Percentiles rank a stretch among this genome's conserved stretches.
Evolutionary conservation across 805 yeast species (phyloP).

Genomic region (Ogataea trehalophila): DNA sequence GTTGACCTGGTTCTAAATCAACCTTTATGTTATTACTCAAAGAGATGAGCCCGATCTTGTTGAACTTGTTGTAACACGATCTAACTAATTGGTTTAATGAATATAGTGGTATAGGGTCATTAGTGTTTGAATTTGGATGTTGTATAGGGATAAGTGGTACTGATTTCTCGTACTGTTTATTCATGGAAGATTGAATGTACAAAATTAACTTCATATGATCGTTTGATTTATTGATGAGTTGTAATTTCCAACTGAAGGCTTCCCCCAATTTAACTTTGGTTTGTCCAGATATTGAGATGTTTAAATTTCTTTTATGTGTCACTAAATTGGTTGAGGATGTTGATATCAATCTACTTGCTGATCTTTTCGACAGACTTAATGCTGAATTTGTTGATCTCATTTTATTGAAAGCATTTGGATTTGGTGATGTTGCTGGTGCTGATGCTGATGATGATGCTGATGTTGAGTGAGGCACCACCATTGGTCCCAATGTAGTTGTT

Average conservation of each 20-base stretch:
- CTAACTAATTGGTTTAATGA: constrained; percentile 24
- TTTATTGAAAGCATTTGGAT: constrained; percentile 11
- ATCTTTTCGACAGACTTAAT: constrained; percentile 16
- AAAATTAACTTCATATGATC: constrained; percentile 48
- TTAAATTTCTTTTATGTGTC: constrained; percentile 29
- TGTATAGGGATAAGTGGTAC: constrained; percentile 33
- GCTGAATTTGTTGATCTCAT: constrained; percentile 14
- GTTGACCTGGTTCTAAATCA: constrained; percentile 53
- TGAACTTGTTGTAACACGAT: constrained; percentile 33
- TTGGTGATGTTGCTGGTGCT: constrained; percentile 20
- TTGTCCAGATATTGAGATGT: constrained; percentile 58
- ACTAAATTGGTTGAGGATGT: constrained; percentile 21
- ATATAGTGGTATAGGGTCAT: constrained; percentile 28
- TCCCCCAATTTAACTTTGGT: constrained; percentile 57
- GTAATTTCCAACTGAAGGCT: constrained; percentile 57
- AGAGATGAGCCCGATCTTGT: constrained; percentile 53
- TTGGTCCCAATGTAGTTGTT: not conserved
- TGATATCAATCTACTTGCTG: constrained; percentile 17
- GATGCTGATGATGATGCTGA: not conserved
- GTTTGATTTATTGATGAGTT: constrained; percentile 57
- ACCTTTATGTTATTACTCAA: constrained; percentile 62
- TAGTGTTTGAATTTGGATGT: constrained; percentile 9
- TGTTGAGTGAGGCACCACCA: not conserved
- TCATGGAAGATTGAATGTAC: constrained; percentile 34
- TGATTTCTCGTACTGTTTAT: constrained; percentile 32